Conservation (phyloP, 2,329 filamentous ascomycete genomes). For the Stagonosporopsis cucurbitacearum region DNA sequence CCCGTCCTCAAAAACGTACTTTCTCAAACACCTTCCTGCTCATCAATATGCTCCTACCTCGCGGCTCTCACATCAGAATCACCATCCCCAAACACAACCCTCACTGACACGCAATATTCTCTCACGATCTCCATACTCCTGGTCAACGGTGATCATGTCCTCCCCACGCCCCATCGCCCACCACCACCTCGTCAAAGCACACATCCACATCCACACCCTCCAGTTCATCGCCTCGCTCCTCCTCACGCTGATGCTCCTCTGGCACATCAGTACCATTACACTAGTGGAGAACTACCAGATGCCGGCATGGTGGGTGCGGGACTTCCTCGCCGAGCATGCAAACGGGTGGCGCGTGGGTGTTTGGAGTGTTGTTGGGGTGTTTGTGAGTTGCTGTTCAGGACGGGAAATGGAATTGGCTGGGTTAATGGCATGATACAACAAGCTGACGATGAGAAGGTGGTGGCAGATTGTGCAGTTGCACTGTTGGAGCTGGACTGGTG, state of each 20-base stretch:
- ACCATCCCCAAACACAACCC: neutral
- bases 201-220: conserved; percentile 17
- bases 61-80: neutral
- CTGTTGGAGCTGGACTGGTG: conserved; percentile 24
- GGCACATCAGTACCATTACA: conserved; percentile 27
- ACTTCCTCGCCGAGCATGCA: conserved; percentile 16
- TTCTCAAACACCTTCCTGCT: neutral
- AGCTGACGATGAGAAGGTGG: conserved; percentile 7
- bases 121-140: no score
- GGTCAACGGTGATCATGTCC: no score
- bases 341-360: conserved; percentile 12
- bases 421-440: neutral
- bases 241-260: conserved; percentile 28
- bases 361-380: conserved; percentile 21
- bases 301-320: conserved; percentile 21
- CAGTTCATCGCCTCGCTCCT: conserved; percentile 22
- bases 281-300: conserved; percentile 26
- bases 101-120: neutral
- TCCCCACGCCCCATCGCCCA: neutral
- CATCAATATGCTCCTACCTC: neutral
- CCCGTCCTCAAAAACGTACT: neutral
- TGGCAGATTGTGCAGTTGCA: conserved; percentile 18
- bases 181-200: conserved; percentile 5
- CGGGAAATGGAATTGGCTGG: no score
- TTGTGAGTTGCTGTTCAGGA: neutral